Evolutionary conservation across 495 filamentous ascomycete species (phyloP).

Genomic region (Penicilliopsis zonata): DNA sequence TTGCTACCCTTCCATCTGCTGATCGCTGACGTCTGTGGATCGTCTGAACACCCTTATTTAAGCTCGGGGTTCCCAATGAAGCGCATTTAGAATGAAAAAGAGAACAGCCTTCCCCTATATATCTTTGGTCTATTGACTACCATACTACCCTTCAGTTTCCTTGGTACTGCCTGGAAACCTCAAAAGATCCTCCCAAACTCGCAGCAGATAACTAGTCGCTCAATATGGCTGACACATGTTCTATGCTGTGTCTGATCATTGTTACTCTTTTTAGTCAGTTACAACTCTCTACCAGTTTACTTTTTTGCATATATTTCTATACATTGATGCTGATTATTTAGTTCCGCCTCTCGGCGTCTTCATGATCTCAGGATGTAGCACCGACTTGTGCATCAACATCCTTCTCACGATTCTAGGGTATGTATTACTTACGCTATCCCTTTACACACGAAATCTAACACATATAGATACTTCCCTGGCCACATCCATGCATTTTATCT

Average conservation of each 20-base stretch:
- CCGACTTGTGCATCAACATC: slow-evolving; percentile 56
- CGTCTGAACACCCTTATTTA: slow-evolving; percentile 1
- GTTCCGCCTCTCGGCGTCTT: slow-evolving; percentile 55
- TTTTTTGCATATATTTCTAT: neutral
- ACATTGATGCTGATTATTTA: slow-evolving; percentile 16
- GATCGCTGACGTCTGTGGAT: neutral
- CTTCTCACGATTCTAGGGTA: slow-evolving; percentile 49
- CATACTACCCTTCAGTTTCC: slow-evolving; percentile 17
- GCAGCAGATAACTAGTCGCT: neutral
- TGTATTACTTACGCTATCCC: slow-evolving; percentile 8
- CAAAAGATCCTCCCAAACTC: slow-evolving; percentile 5
- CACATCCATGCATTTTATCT: slow-evolving; percentile 89
- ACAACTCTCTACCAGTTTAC: neutral
- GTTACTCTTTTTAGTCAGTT: slow-evolving; percentile 48
- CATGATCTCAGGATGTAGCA: slow-evolving; percentile 48
- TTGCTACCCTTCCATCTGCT: neutral
- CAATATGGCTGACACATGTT: slow-evolving; percentile 25
- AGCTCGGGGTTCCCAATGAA: slow-evolving; percentile 9
- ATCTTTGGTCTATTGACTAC: slow-evolving; percentile 21
- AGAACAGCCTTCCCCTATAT: slow-evolving; percentile 19
- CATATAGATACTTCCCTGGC: slow-evolving; percentile 56
- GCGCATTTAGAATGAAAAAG: slow-evolving; percentile 12
- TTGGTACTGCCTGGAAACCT: slow-evolving; percentile 14
- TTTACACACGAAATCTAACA: neutral
- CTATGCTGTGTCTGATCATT: slow-evolving; percentile 37